A percentile compares a stretch with the other conserved stretches of the same genome.
These are phyloP conservation scores for Podospora bellae-mahoneyi DNA, from an alignment of 495 filamentous ascomycete species.

Conservation along the genomic window DNA sequence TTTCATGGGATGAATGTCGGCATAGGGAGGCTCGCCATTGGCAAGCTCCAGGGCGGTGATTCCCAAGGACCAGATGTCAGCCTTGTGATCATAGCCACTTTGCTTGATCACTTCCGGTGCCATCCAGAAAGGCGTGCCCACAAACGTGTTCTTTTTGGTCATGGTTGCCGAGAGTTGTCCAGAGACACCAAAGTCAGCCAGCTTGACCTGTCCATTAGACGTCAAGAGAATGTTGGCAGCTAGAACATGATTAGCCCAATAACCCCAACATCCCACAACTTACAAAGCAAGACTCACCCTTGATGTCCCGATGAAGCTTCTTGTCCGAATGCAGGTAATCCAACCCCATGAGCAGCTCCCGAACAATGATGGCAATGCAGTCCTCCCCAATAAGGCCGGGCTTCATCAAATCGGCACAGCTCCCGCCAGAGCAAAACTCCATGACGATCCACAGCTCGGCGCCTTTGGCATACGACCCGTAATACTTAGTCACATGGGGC, in stretches of 20 bases:
- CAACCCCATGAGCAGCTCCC: conserved; percentile 82
- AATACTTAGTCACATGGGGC: conserved; percentile 93
- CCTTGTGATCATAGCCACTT: conserved; percentile 96
- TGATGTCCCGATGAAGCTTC: conserved; percentile 96
- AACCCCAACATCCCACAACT: neutral
- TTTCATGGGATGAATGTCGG: conserved; percentile 98
- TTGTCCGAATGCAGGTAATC: conserved; percentile 93
- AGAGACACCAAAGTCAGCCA: conserved; percentile 96
- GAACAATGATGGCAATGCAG: conserved; percentile 90
- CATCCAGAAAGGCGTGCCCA: conserved; percentile 99
- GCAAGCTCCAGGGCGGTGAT: conserved; percentile 95
- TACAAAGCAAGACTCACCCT: conserved; percentile 56
- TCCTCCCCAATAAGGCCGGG: conserved; percentile 88
- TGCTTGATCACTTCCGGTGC: conserved; percentile 98
- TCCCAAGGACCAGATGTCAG: conserved; percentile 98
- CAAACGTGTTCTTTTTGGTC: conserved; percentile 99
- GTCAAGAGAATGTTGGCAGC: conserved; percentile 88
- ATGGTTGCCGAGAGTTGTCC: conserved; percentile 98
- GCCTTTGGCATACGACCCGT: conserved; percentile 92
- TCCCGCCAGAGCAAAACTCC: conserved; percentile 92
- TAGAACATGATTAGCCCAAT: conserved; percentile 32
- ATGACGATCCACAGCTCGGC: conserved; percentile 97
- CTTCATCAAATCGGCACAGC: conserved; percentile 87
- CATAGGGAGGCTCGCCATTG: conserved; percentile 89
- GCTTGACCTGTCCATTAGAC: conserved; percentile 88